Base-by-base conservation (phyloP, 306 rosid species). In the Dryas octopetala region DNA sequence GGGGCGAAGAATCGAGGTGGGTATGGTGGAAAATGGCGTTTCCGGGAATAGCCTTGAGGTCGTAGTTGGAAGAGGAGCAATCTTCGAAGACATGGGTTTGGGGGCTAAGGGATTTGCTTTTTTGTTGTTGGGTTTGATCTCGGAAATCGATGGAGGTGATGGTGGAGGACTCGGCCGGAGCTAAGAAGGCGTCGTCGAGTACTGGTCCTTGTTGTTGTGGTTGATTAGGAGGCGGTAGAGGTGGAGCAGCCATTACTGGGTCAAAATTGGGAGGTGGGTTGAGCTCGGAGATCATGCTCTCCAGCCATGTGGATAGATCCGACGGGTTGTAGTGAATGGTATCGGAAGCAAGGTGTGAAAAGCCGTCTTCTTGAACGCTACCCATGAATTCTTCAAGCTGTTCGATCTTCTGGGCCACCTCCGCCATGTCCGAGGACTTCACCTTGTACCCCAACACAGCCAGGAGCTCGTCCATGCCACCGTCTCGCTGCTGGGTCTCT, bases 381-480 rank as follows among this genome's bases (percentile, higher is more conserved):
- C 83, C 89, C 91, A 95, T 92, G 6, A 88, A 92, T 71, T 92
- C 86, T 13, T 95, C 98, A 0, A 95, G 93, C 63, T 87, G 91
- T 63, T 92, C 92, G 0, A 95, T 80, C 82, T 90, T 95, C 78
- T 84, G 90, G 51, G 97, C 99, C 8, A 95, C 97, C 2, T 92
- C 91, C 5, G 90, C 96, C 98, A 95, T 92, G 78, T 85, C 93
- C 0, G 97, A 86, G 0, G 93, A 88, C 79, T 82, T 78, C 0
- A 95, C 99, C 77, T 90, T 89, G 90, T 92, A 95, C 0, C 99
- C 99, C 16, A 92, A 78, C 46, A 90, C 93, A 7, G 97, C 98
- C 0, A 95, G 79, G 0, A 95, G 96, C 75, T 95, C 99, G 50
- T 95, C 98, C 91, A 90, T 83, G 13, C 88, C 88, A 4, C 88